phyloP scores from a whole-genome alignment of 306 rosid genomes.

The Rosa lucieae region DNA sequence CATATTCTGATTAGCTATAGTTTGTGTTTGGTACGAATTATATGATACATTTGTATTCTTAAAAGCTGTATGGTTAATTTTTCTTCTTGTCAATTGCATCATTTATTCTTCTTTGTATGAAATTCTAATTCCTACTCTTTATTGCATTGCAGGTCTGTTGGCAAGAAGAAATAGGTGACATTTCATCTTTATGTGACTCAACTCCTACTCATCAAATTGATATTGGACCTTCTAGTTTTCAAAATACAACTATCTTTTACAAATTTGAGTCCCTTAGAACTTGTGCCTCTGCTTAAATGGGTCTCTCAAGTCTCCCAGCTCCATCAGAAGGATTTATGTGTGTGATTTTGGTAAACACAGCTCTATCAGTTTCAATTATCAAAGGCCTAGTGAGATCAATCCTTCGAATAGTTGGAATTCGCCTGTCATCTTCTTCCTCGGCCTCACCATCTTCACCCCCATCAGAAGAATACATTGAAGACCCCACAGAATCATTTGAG shows the following conservation, averaged over 20 bases:
- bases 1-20: not conserved
- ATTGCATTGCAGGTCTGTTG: slow-evolving; percentile 36
- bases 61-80: not conserved
- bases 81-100: not conserved
- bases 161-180: slow-evolving; percentile 21
- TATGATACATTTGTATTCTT: slow-evolving; percentile 2
- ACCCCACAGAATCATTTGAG: slow-evolving; percentile 48
- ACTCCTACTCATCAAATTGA: slow-evolving; percentile 29
- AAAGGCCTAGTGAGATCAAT: slow-evolving; percentile 73
- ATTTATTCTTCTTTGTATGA: not conserved
- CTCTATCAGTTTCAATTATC: slow-evolving; percentile 67
- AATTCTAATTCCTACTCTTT: slow-evolving; percentile 28
- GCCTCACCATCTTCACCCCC: slow-evolving; percentile 30
- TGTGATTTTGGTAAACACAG: slow-evolving; percentile 67
- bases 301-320: slow-evolving; percentile 91
- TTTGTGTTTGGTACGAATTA: not conserved
- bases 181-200: slow-evolving; percentile 9
- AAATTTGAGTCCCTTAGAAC: slow-evolving; percentile 1
- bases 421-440: slow-evolving; percentile 48
- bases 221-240: slow-evolving; percentile 13
- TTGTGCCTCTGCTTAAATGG: slow-evolving; percentile 50
- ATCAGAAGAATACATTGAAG: slow-evolving; percentile 39
- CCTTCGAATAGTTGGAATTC: slow-evolving; percentile 66
- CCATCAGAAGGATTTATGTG: slow-evolving; percentile 89
- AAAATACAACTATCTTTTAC: slow-evolving; percentile 3